phyloP scores from a whole-genome alignment of 2,329 filamentous ascomycete genomes.

The Ceratocystis papillata region DNA sequence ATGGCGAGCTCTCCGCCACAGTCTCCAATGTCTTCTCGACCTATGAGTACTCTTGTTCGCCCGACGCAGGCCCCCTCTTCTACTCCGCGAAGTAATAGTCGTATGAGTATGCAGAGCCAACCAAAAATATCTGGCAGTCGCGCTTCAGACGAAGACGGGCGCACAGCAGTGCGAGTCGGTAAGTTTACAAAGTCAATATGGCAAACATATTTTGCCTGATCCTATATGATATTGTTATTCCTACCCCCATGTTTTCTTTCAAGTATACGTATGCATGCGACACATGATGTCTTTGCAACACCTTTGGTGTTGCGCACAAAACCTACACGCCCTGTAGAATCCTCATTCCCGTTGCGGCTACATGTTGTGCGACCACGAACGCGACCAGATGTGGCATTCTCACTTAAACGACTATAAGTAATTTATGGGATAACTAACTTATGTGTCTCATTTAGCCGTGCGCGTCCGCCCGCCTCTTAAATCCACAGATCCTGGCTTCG shows the following conservation, averaged over 20 bases:
- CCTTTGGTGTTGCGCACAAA: not conserved
- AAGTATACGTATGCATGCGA: not conserved
- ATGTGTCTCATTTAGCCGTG: constrained; percentile 50
- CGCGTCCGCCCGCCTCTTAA: constrained; percentile 81
- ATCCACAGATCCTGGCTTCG: constrained; percentile 77
- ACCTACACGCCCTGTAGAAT: not conserved
- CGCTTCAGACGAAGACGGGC: constrained; percentile 78
- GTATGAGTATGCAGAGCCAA: constrained; percentile 75
- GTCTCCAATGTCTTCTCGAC: constrained; percentile 55
- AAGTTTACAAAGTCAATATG: constrained; percentile 36
- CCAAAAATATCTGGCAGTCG: constrained; percentile 61
- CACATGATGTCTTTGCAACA: not conserved
- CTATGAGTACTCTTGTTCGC: constrained; percentile 70
- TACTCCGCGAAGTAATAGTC: constrained; percentile 63
- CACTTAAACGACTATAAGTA: not conserved
- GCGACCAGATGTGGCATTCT: not conserved
- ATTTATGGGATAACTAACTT: constrained; percentile 7
- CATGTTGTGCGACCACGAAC: not conserved
- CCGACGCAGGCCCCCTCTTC: constrained; percentile 32
- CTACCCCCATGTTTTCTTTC: not conserved
- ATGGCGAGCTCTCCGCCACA: constrained; percentile 62
- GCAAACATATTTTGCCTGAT: not conserved
- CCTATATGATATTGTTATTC: constrained; percentile 1
- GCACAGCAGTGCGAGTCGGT: constrained; percentile 95
- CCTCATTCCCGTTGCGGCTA: not conserved